A percentile compares a stretch with the other conserved stretches of the same genome.
Evolutionary conservation across 768 basidiomycete species (phyloP).

Genomic region (Cubamyces sp.): DNA sequence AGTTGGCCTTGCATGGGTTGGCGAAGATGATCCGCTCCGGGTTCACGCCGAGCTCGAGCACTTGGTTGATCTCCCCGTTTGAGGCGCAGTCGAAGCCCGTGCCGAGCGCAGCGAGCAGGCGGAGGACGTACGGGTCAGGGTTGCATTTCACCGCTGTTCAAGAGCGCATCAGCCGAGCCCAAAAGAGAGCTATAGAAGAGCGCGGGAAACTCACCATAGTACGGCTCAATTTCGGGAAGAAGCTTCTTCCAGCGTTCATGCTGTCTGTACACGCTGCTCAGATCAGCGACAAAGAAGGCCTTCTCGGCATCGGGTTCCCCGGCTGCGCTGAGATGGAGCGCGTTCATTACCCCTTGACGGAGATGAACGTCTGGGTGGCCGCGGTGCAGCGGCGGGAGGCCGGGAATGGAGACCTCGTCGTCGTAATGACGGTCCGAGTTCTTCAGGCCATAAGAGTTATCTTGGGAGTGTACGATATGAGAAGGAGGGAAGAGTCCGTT

Average conservation of each 20-base stretch:
- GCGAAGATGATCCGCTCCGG: slow-evolving; percentile 93
- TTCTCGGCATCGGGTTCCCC: slow-evolving; percentile 79
- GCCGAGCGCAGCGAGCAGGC: slow-evolving; percentile 87
- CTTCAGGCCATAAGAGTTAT: slow-evolving; percentile 13
- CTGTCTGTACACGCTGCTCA: slow-evolving; percentile 84
- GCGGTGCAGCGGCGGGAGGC: slow-evolving; percentile 65
- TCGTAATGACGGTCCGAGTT: slow-evolving; percentile 29
- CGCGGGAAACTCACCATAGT: slow-evolving; percentile 70
- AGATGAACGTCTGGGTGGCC: slow-evolving; percentile 79
- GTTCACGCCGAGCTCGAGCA: slow-evolving; percentile 73
- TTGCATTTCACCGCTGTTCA: slow-evolving; percentile 92
- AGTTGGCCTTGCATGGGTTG: slow-evolving; percentile 97
- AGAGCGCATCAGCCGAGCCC: slow-evolving; percentile 27
- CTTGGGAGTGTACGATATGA: slow-evolving; percentile 14
- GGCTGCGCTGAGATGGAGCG: slow-evolving; percentile 52
- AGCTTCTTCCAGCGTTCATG: slow-evolving; percentile 79
- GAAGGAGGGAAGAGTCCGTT: slow-evolving; percentile 26
- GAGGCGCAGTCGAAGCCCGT: slow-evolving; percentile 98
- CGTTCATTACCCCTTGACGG: slow-evolving; percentile 74
- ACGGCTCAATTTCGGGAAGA: slow-evolving; percentile 88
- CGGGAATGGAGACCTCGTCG: slow-evolving; percentile 57
- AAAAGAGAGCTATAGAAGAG: slow-evolving; percentile 8
- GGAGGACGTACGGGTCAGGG: slow-evolving; percentile 93
- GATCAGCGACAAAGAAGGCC: slow-evolving; percentile 96
- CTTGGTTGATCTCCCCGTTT: slow-evolving; percentile 85